Conservation (phyloP, 148 eudicot genomes). For the Vaccinium vitisidaea region DNA sequence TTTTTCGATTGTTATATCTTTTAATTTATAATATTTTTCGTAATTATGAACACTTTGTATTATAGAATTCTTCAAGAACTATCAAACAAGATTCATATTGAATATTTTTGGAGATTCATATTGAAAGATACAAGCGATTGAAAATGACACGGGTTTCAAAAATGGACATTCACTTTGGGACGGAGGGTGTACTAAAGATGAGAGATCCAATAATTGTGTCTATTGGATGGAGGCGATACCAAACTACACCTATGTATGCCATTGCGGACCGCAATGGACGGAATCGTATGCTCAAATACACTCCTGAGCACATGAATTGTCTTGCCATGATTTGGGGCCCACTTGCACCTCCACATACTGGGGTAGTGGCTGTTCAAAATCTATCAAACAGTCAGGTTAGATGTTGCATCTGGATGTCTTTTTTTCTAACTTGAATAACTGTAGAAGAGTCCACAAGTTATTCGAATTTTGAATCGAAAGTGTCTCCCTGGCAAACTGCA, state of each 20-base stretch:
- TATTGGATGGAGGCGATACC: constrained; percentile 97
- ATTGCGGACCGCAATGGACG: constrained; percentile 83
- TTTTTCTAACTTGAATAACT: background rate
- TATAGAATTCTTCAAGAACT: too few species aligned
- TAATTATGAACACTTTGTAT: too few species aligned
- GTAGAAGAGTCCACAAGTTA: background rate
- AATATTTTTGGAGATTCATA: too few species aligned
- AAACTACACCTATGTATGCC: constrained; percentile 84
- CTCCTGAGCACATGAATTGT: constrained; percentile 98
- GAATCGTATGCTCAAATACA: constrained; percentile 88
- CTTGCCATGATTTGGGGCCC: too few species aligned
- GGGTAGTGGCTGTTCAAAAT: constrained; percentile 85
- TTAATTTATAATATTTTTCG: too few species aligned
- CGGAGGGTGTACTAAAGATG: too few species aligned
- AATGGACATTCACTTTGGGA: too few species aligned
- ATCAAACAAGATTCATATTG: too few species aligned
- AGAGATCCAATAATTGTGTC: constrained; percentile 89
- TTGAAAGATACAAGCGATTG: too few species aligned
- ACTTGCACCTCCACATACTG: constrained; percentile 93
- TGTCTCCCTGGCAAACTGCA: background rate
- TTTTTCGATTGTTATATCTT: too few species aligned
- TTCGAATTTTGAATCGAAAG: background rate
- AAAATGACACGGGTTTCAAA: too few species aligned
- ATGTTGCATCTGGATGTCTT: background rate
- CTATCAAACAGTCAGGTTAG: constrained; percentile 76